phyloP scores from a whole-genome alignment of 306 rosid species.

The Ziziphus jujuba region DNA sequence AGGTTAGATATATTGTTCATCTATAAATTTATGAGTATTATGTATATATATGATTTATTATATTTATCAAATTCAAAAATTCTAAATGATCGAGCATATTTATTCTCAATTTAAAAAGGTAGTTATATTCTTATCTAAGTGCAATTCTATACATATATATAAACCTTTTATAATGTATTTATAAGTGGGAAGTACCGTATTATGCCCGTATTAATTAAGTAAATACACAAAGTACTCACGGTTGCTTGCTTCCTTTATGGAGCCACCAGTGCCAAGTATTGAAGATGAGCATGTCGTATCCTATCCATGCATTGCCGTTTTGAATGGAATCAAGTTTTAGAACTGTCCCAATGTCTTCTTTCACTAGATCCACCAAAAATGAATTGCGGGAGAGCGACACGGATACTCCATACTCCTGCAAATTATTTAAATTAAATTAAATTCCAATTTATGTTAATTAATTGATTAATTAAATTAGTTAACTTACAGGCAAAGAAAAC shows the following conservation, averaged over 20 bases:
- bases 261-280: slow-evolving; percentile 60
- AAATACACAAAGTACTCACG: slow-evolving; percentile 7
- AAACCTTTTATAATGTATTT: too few relatives aligned
- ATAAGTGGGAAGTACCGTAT: too few relatives aligned
- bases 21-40: too few relatives aligned
- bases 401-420: slow-evolving; percentile 34
- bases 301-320: slow-evolving; percentile 39
- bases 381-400: slow-evolving; percentile 33
- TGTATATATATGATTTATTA: too few relatives aligned
- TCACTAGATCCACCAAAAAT: slow-evolving; percentile 39
- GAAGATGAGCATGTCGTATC: slow-evolving; percentile 46
- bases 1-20: too few relatives aligned
- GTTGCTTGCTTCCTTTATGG: slow-evolving; percentile 37
- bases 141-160: too few relatives aligned
- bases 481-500: slow-evolving; percentile 31
- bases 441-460: not conserved
- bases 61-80: too few relatives aligned
- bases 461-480: not conserved
- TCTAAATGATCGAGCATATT: too few relatives aligned
- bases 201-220: too few relatives aligned
- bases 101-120: too few relatives aligned
- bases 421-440: not conserved
- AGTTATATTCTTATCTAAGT: too few relatives aligned
- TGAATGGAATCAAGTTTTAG: slow-evolving; percentile 42
- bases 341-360: slow-evolving; percentile 33